Conservation (phyloP, 1,284 basidiomycete species). For the Rhodotorula sp. region DNA sequence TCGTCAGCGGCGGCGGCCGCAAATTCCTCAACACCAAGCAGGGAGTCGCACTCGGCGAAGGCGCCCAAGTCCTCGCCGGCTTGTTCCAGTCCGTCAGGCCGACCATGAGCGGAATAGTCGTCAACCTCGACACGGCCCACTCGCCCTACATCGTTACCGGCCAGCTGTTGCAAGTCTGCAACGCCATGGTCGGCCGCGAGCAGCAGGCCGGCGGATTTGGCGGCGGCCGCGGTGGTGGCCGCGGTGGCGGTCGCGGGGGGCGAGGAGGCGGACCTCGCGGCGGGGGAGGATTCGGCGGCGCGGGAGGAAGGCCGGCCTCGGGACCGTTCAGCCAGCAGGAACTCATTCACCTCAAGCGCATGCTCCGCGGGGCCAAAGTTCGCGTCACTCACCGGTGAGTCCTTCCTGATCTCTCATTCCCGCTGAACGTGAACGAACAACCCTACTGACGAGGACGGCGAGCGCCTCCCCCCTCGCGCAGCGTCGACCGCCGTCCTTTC, state of each 20-base stretch:
- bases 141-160: constrained; percentile 31
- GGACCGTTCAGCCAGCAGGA: constrained; percentile 9
- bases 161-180: constrained; percentile 22
- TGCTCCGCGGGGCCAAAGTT: constrained; percentile 26
- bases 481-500: constrained; percentile 19
- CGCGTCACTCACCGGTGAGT: constrained; percentile 32
- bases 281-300: background rate
- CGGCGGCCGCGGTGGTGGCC: background rate
- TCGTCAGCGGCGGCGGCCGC: constrained; percentile 23
- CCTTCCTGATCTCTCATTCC: background rate
- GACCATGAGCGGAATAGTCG: constrained; percentile 23
- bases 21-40: constrained; percentile 26
- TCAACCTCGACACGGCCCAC: constrained; percentile 36
- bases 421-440: background rate
- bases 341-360: constrained; percentile 21
- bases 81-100: constrained; percentile 30
- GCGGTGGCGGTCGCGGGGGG: constrained; percentile 16
- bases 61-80: constrained; percentile 28
- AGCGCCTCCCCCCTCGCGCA: background rate
- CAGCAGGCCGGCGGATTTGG: background rate
- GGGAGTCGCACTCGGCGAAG: constrained; percentile 16
- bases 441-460: background rate
- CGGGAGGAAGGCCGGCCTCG: background rate
- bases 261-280: constrained; percentile 6
- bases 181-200: constrained; percentile 22